Base-by-base conservation (phyloP, 2,329 filamentous ascomycete genomes). In the Trichoderma atroviride region DNA sequence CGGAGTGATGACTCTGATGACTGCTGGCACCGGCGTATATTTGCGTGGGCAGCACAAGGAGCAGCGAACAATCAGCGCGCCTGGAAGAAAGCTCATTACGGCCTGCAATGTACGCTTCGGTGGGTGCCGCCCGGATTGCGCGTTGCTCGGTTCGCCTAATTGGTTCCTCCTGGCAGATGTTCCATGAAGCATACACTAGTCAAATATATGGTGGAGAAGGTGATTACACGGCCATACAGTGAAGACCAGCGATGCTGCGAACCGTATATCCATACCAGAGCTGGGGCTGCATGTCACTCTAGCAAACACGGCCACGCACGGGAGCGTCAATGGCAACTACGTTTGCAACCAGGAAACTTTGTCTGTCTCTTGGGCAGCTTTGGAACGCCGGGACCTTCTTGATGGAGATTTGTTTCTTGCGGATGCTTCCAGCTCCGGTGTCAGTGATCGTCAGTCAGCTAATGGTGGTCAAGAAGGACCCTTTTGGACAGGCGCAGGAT, bases 91-190 rank as follows among this genome's bases (percentile, higher is more conserved):
- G 29, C n/a, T 14, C 35, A 57, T 47, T 27, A 31, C 52, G 11
- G 35, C n/a, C 35, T 43, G 37, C 50, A 19, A 33, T 29, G 52
- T 27, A 24, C 10, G 35, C 29, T 40, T 43, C 50, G 16, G 62
- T 65, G 62, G 62, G 27, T 57, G 62, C 52, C 52, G 52, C 35
- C 35, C 16, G 35, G n/a, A 5, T 43, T 43, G 31, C 33, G 47
- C 62, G 50, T 22, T 57, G n/a, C 40, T 35, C 22, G 27, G 63
- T 66, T 66, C 53, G 53, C 63, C 53, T 66, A 66, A 58, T 50
- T 35, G 10, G 37, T 40, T 66, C 53, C 24, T 31, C 11, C 16
- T 29, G 31, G 24, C 33, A 35, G 33, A 35, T 37, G 35, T 16
- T 16, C 22, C 29, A 16, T 55, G 47, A 55, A 55, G 22, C 22